These are phyloP conservation scores for Neopestalotiopsis sp. DNA, from an alignment of 2,329 filamentous ascomycete species.

Conservation along the genomic window DNA sequence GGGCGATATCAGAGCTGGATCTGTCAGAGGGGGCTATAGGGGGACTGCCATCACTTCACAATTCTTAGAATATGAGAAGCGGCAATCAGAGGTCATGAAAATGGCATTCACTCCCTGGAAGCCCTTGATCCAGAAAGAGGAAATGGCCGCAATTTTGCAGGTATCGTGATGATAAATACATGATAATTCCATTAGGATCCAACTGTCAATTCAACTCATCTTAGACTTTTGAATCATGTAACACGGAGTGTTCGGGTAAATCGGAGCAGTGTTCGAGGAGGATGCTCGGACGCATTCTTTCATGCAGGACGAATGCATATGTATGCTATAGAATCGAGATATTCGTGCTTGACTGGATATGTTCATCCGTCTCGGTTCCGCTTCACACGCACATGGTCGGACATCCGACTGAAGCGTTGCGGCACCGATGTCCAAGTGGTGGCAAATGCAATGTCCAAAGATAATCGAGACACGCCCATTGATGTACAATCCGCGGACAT, in stretches of 20 bases:
- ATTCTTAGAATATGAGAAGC: slow-evolving; percentile 18
- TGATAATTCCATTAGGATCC: too few relatives aligned
- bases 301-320: not conserved
- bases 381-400: not conserved
- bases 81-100: slow-evolving; percentile 16
- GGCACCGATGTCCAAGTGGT: not conserved
- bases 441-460: not conserved
- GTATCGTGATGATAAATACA: not conserved
- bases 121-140: slow-evolving; percentile 2
- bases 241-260: too few relatives aligned
- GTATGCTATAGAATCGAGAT: not conserved
- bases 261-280: too few relatives aligned
- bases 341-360: not conserved
- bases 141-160: not conserved
- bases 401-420: not conserved
- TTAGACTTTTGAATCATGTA: too few relatives aligned
- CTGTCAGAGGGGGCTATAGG: slow-evolving; percentile 16
- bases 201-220: too few relatives aligned
- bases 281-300: not conserved
- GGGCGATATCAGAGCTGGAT: slow-evolving; percentile 19
- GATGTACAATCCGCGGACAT: not conserved
- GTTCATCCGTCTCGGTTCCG: not conserved
- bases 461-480: not conserved
- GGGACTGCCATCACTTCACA: slow-evolving; percentile 15
- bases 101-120: slow-evolving; percentile 19